A percentile compares a stretch with the other conserved stretches of the same genome.
Evolutionary conservation across 352 stramenopile species (phyloP).

Genomic region (Elongisporangium undulatum): DNA sequence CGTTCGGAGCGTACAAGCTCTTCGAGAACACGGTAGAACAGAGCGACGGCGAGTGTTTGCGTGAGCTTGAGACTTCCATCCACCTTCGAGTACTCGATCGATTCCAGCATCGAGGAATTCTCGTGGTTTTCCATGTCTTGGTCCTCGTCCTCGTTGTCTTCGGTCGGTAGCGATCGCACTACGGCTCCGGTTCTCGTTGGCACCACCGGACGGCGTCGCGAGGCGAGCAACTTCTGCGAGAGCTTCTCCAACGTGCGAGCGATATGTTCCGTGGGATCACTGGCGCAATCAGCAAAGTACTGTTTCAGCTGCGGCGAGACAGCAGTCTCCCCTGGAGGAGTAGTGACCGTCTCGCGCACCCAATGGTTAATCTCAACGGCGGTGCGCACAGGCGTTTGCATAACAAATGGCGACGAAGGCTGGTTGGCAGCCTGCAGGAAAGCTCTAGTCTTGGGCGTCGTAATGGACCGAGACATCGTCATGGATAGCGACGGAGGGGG

Average conservation of each 20-base stretch:
- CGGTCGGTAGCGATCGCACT: conserved; percentile 7
- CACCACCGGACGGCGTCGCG: conserved; percentile 17
- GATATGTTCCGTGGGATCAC: conserved; percentile 57
- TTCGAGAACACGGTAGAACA: conserved; percentile 84
- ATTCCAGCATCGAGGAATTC: conserved; percentile 10
- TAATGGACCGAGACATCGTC: conserved; percentile 14
- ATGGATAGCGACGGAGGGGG: conserved; percentile 24
- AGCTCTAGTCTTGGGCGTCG: conserved; percentile 22
- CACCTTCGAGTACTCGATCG: conserved; percentile 36
- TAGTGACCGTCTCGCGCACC: conserved; percentile 57
- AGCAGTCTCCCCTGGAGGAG: conserved; percentile 10
- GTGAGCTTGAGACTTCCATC: conserved; percentile 77
- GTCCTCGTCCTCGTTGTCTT: conserved; percentile 11
- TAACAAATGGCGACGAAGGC: conserved; percentile 34
- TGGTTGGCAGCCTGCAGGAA: conserved; percentile 21
- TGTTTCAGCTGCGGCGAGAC: conserved; percentile 40
- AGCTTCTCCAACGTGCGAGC: conserved; percentile 38
- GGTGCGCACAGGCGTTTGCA: conserved; percentile 69
- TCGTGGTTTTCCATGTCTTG: conserved; percentile 13
- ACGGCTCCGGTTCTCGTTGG: conserved; percentile 5
- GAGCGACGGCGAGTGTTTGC: conserved; percentile 51
- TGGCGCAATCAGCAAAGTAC: conserved; percentile 59
- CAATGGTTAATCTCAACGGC: conserved; percentile 83
- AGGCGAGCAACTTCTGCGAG: conserved; percentile 41
- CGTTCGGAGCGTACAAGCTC: conserved; percentile 65